Conservation (phyloP, 441 rosid species). For the Gossypium gossypioides region DNA sequence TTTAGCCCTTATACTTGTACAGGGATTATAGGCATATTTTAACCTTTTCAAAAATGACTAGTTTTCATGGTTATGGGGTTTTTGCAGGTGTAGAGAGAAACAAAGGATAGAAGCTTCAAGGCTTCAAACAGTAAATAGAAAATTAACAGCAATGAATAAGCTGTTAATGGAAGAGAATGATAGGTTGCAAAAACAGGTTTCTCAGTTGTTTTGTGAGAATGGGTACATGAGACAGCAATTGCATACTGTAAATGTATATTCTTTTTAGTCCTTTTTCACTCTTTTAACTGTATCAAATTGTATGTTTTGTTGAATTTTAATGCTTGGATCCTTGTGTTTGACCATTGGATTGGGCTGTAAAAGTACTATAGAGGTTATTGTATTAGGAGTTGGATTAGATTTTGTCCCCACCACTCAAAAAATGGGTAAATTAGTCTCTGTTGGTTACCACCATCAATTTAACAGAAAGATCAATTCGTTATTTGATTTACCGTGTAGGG, state of each 20-base stretch:
- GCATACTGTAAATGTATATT: constrained; percentile 44
- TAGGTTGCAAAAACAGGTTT: constrained; percentile 90
- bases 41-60: too few relatives aligned
- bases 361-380: too few relatives aligned
- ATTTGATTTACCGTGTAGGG: too few relatives aligned
- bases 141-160: constrained; percentile 87
- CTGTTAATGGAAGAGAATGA: constrained; percentile 97
- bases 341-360: too few relatives aligned
- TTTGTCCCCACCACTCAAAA: too few relatives aligned
- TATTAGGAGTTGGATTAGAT: too few relatives aligned
- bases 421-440: too few relatives aligned
- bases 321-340: not conserved
- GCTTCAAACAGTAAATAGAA: constrained; percentile 82
- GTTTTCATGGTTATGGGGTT: not conserved
- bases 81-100: constrained; percentile 91
- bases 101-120: constrained; percentile 91
- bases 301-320: not conserved
- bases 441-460: too few relatives aligned
- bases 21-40: too few relatives aligned
- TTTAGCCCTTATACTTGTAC: too few relatives aligned
- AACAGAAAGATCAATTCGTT: too few relatives aligned
- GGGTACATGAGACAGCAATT: constrained; percentile 84
- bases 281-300: not conserved
- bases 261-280: not conserved
- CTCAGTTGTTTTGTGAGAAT: constrained; percentile 92